Base-by-base conservation (phyloP, 345 rosid genomes). In the Camelina hispida region DNA sequence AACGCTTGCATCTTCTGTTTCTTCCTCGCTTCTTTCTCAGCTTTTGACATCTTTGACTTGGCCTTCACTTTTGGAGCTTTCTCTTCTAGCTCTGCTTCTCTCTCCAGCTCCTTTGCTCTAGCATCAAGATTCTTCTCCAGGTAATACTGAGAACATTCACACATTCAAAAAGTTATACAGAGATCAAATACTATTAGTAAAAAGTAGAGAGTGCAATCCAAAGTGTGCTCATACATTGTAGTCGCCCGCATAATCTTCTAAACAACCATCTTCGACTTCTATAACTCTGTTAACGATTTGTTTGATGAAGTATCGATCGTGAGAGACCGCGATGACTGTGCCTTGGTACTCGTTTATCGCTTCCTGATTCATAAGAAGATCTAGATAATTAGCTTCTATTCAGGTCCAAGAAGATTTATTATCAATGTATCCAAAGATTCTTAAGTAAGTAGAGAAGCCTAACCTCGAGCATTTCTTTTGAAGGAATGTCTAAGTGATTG, bases 381-480 rank as follows among this genome's bases (percentile, higher is more conserved):
- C 35, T 25, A 48, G 8, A 66, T 44, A 7, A 48, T 73, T 46
- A 74, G 23, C 61, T 12, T 46, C 9, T 61, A 4, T 57, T 43
- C 37, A 20, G 18, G n/a, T 74, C 47, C 54, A 56, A 42, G 6
- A 66, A 11, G 11, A 52, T 28, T 51, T 12, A n/a, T 23, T 61
- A 32, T 47, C 34, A 18, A 0, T 16, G 60, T 73, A 37, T 44
- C 56, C 9, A 32, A 44, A 16, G 44, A 34, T 0, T 18, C 25
- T 13, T 1, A 16, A 74, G 43, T 20, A 14, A 52, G 20, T 2
- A 43, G 15, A 60, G n/a, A 63, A 25, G n/a, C 79, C 46, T 8
- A 79, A 94, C 98, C 98, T 94, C 97, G 8, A 94, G 97, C 98
- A 94, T 94, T 74, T 91, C 98, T 80, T 94, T 94, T 15, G 98